Evolutionary conservation across 805 yeast genomes (phyloP).

Genomic region (Saturnispora dispora): DNA sequence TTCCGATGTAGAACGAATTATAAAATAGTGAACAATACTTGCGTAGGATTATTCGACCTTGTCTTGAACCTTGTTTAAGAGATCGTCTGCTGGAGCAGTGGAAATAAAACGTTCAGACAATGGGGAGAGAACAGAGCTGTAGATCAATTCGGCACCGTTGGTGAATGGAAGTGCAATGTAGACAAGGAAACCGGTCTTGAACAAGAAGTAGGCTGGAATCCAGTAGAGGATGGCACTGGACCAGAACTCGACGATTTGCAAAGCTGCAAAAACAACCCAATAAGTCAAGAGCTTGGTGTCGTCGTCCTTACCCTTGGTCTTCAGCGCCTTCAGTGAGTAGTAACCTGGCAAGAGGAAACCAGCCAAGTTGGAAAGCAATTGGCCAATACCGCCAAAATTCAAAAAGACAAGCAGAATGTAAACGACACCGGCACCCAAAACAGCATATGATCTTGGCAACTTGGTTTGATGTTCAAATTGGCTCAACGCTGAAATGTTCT

Average conservation of each 20-base stretch:
- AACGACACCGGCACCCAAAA: constrained; percentile 49
- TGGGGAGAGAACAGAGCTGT: constrained; percentile 60
- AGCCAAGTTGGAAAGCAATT: constrained; percentile 83
- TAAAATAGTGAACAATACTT: neutral
- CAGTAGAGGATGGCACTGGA: constrained; percentile 85
- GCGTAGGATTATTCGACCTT: constrained; percentile 30
- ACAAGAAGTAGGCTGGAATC: constrained; percentile 93
- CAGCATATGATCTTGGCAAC: constrained; percentile 80
- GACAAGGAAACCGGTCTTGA: constrained; percentile 80
- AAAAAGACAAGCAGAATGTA: constrained; percentile 76
- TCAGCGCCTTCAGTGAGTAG: constrained; percentile 75
- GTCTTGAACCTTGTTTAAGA: constrained; percentile 38
- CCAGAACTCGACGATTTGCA: constrained; percentile 94
- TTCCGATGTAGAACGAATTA: neutral
- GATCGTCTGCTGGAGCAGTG: constrained; percentile 26
- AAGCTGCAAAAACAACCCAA: constrained; percentile 96
- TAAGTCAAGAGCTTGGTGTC: constrained; percentile 87
- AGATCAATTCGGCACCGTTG: constrained; percentile 77
- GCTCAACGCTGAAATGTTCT: constrained; percentile 24
- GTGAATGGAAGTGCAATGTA: constrained; percentile 83
- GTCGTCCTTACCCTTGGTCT: constrained; percentile 57
- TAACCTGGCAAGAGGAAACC: constrained; percentile 89
- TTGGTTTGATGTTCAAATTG: constrained; percentile 37
- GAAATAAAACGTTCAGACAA: constrained; percentile 36
- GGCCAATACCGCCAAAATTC: constrained; percentile 93